Conservation (phyloP, 83 land plant genomes). For the Picea abies region DNA sequence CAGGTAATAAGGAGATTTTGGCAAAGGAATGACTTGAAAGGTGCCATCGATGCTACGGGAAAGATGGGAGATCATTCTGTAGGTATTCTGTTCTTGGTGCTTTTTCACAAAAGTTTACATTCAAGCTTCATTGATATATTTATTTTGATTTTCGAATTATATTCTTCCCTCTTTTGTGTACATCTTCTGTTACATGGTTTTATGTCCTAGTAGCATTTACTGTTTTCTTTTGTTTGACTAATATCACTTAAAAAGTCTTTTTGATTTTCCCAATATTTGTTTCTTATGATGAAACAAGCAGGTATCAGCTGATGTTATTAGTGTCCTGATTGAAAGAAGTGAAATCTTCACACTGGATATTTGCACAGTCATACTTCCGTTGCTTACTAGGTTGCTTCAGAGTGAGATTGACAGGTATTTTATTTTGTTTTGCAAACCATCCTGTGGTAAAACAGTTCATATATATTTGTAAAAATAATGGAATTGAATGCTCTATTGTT, state of each 20-base stretch:
- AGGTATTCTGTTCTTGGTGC: constrained; percentile 23
- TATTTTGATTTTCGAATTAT: neutral
- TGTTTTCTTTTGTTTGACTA: too few relatives aligned
- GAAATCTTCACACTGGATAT: constrained; percentile 79
- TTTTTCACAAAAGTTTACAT: neutral
- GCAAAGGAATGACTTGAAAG: constrained; percentile 86
- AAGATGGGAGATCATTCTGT: constrained; percentile 94
- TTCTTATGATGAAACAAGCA: constrained; percentile 28
- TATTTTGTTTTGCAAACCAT: neutral
- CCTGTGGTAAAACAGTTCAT: neutral
- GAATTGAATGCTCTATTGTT: neutral
- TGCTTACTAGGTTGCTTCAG: constrained; percentile 64
- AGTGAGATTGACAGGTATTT: constrained; percentile 71
- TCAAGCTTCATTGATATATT: neutral
- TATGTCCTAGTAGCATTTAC: too few relatives aligned
- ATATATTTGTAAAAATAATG: neutral
- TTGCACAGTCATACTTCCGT: constrained; percentile 72
- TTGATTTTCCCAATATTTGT: neutral
- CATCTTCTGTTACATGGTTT: neutral
- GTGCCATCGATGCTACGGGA: constrained; percentile 76
- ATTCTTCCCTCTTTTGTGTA: neutral
- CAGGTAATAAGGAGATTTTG: constrained; percentile 78
- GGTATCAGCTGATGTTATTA: constrained; percentile 85
- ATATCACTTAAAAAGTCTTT: neutral
- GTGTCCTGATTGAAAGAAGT: constrained; percentile 62